Conservation (phyloP, 352 stramenopile genomes). For the Globisporangium iwayamae region DNA sequence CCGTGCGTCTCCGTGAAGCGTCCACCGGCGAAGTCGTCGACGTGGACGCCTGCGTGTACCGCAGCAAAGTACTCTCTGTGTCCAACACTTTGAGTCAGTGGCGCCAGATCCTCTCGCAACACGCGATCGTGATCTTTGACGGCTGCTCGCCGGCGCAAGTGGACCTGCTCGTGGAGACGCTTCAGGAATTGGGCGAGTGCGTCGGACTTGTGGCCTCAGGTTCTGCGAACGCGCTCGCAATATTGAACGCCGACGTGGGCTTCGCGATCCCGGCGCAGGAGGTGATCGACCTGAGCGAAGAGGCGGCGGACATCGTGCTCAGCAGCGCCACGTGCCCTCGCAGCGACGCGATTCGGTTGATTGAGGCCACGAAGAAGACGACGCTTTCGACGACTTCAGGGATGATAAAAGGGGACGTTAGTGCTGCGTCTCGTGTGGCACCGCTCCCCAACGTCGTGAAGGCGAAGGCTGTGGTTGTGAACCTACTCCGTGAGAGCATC, state of each 20-base stretch:
- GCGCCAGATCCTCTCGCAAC: slow-evolving; percentile 37
- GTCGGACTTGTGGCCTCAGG: slow-evolving; percentile 44
- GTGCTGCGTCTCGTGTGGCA: neutral
- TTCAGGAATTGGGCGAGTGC: slow-evolving; percentile 50
- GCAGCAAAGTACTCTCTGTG: slow-evolving; percentile 38
- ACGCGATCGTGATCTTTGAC: slow-evolving; percentile 46
- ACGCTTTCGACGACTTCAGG: neutral
- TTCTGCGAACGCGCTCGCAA: slow-evolving; percentile 38
- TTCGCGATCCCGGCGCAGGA: slow-evolving; percentile 42
- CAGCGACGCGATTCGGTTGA: slow-evolving; percentile 45
- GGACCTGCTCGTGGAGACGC: slow-evolving; percentile 45
- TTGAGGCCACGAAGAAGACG: slow-evolving; percentile 42
- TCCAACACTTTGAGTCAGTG: slow-evolving; percentile 53
- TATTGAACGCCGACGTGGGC: slow-evolving; percentile 42
- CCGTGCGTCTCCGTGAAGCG: slow-evolving; percentile 34
- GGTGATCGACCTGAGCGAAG: slow-evolving; percentile 45
- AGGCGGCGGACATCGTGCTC: slow-evolving; percentile 43
- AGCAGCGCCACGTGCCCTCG: slow-evolving; percentile 34
- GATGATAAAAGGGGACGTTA: neutral
- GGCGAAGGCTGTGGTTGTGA: slow-evolving; percentile 25
- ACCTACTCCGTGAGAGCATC: slow-evolving; percentile 32
- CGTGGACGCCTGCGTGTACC: slow-evolving; percentile 33
- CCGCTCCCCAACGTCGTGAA: slow-evolving; percentile 12
- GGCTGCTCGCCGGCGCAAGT: slow-evolving; percentile 36
- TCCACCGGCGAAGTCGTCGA: slow-evolving; percentile 31